Base-by-base conservation (phyloP, 2,329 filamentous ascomycete genomes). In the Cyphellophora europaea region DNA sequence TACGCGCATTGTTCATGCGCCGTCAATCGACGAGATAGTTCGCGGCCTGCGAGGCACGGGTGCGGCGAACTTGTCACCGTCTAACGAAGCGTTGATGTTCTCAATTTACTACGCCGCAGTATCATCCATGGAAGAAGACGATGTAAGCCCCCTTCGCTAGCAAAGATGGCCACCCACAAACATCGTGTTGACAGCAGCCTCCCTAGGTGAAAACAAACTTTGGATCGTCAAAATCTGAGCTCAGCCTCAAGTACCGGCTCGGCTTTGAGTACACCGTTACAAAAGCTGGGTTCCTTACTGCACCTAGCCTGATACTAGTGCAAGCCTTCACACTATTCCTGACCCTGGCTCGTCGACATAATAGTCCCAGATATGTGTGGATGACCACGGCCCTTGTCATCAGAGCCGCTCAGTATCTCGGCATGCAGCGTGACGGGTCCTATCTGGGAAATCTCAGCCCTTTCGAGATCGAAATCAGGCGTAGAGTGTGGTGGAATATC, bases 241-340 rank as follows among this genome's bases (percentile, higher is more conserved):
- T 67, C 41, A 53, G 58, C 48, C 43, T 63, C 44, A 59, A 68
- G 36, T 76, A 69, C 45, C 67, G 71, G 3, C 63, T 71, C 14
- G 71, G 66, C 2, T 55, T 52, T 2, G 71, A 76, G 49, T 69
- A 74, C 49, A 66, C 66, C 5, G 59, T 76, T 19, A 69, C 71
- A 3, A 59, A 67, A 38, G 69, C 71, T 11, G 64, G 69, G 33
- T 72, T 76, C 37, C 54, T 76, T 2, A 69, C 63, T 19, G 69
- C 65, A 5, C 65, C 71, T 32, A 69, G 74, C 47, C 61, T 71
- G 13, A 57, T 72, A 16, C 65, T 72, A 4, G 53, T 75, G 1
- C 71, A 75, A 48, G 68, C 72, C 2, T 67, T 75, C 40, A 60
- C 71, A 3, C 54, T 74, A 35, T 76, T 74, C 48, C 57, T 75